These are phyloP conservation scores for Panicum virgatum DNA, from an alignment of 202 grass and related monocot species.

Conservation along the genomic window DNA sequence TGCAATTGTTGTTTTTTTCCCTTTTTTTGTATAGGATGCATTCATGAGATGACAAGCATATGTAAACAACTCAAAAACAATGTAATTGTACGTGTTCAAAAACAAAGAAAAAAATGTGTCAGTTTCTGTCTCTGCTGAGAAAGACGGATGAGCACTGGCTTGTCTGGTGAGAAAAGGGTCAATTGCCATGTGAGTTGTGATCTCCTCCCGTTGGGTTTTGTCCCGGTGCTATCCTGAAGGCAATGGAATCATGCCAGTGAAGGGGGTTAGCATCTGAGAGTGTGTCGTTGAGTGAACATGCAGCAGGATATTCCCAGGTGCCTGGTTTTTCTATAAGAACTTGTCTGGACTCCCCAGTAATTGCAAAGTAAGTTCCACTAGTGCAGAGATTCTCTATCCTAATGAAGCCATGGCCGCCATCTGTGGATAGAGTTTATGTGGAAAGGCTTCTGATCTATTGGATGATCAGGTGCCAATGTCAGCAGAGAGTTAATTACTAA, in stretches of 20 bases:
- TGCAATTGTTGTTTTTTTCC: not conserved
- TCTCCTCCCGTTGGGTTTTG: conserved; percentile 30
- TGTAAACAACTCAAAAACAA: not conserved
- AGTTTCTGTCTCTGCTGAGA: not conserved
- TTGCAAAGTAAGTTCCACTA: not conserved
- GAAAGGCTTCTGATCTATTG: not conserved
- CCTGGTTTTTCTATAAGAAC: not conserved
- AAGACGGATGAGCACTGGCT: not conserved
- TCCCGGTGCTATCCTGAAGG: conserved; percentile 13
- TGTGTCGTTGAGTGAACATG: not conserved
- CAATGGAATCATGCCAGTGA: conserved; percentile 39
- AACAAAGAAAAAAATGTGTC: not conserved
- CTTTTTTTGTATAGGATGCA: conserved; percentile 7
- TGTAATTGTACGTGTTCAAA: not conserved
- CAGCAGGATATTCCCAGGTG: conserved; percentile 27
- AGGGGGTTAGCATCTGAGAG: conserved; percentile 29
- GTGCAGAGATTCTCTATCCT: not conserved
- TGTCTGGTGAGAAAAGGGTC: conserved; percentile 23
- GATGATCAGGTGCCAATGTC: not conserved
- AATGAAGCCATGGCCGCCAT: conserved; percentile 18
- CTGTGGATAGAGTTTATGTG: not conserved
- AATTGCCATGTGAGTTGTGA: not conserved
- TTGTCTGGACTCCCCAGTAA: conserved; percentile 3
- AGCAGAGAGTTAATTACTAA: not conserved
- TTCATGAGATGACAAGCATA: not conserved